phyloP scores from a whole-genome alignment of 352 stramenopile species.

The Pythium folliculosum region DNA sequence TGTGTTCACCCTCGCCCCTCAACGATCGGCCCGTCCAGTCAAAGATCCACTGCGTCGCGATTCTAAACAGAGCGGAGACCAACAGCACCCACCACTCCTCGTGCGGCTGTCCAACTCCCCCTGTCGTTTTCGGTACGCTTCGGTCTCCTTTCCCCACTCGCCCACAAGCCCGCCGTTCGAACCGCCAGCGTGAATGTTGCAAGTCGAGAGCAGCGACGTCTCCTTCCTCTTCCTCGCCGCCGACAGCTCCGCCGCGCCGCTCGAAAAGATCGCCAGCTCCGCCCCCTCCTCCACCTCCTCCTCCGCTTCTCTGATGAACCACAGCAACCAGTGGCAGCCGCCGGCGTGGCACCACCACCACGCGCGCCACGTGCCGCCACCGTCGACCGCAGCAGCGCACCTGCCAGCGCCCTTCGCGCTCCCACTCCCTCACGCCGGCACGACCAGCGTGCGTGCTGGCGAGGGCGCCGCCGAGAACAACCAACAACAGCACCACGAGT shows the following conservation, averaged over 20 bases:
- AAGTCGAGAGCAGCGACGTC: constrained; percentile 26
- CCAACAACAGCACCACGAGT: constrained; percentile 4
- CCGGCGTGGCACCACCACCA: constrained; percentile 21
- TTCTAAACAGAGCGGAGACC: neutral
- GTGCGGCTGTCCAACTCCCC: constrained; percentile 5
- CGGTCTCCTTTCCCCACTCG: neutral
- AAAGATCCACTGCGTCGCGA: neutral
- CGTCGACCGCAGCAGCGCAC: constrained; percentile 8
- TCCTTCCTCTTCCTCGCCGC: constrained; percentile 27
- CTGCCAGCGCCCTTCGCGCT: constrained; percentile 15
- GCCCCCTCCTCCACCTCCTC: neutral
- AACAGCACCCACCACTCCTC: neutral
- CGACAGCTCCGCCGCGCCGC: constrained; percentile 18
- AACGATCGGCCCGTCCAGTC: neutral
- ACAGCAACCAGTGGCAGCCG: constrained; percentile 28
- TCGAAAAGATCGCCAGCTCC: constrained; percentile 14
- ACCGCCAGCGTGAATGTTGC: constrained; percentile 27
- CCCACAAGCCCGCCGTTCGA: neutral
- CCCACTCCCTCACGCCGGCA: neutral
- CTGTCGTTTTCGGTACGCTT: constrained; percentile 1
- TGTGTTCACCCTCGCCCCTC: neutral
- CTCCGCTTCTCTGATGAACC: constrained; percentile 1
- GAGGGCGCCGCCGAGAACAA: neutral
- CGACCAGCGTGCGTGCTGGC: too few species aligned
- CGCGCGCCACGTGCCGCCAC: constrained; percentile 13